Evolutionary conservation across 108 stramenopile genomes (phyloP), one percentile per base, ranked within the genome.

Genomic region (Nitzschia palea): DNA sequence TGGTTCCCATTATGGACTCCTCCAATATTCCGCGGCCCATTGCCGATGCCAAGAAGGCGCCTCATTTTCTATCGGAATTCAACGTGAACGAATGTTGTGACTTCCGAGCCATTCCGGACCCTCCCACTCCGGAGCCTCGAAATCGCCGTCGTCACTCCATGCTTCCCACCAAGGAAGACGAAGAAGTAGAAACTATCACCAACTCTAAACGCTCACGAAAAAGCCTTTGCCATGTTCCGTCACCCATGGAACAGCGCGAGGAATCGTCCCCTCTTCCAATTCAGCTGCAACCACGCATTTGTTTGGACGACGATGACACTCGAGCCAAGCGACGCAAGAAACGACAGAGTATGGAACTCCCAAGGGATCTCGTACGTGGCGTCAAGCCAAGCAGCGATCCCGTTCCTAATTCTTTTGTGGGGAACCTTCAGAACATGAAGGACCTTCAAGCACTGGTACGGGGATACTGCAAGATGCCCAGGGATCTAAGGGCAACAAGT

Each of bases 61-160:
- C 54, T 32, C 76, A 77, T 28, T 77, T 77, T 62, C 55, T 77
- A n/a, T 43, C 55, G 22, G 76, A 60, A 22, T 65, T 77, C 65
- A 77, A 77, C 34, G 54, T 77, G 2, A 69, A 65, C 17, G 65
- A 36, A 25, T 66, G 68, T 36, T 67, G 26, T 20, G 76, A 77
- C 35, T 61, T 77, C 53, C 50, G 67, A 14, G 12, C 69, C 5
- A 77, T 77, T 22, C 76, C 76, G 0, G 76, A 77, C 34, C 76
- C 76, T 37, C 76, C 76, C 6, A 58, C 76, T 25, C 76, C 76
- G 17, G 17, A 40, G 18, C 55, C 61, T 60, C 53, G 76, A 44
- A 53, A 70, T 59, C 76, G 76, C 31, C 65, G 73, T 35, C 68
- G 68, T 30, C 54, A 65, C 14, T 35, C 57, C 2, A 26, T 65